Base-by-base conservation (phyloP, 257 asterid genomes). In the Primulina eburnea region DNA sequence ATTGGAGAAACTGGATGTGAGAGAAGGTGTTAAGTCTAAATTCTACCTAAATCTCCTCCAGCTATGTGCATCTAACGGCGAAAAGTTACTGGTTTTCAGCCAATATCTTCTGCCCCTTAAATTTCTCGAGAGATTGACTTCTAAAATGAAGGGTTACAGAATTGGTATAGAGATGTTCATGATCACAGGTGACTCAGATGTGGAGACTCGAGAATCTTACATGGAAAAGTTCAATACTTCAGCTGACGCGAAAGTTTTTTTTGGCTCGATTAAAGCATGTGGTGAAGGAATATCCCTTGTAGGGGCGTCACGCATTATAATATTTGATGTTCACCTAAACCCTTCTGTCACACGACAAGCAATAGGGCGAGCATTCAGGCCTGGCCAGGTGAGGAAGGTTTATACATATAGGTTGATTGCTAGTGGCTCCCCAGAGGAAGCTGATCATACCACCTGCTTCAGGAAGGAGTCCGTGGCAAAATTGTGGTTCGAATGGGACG, bases 401-500 rank as follows among this genome's bases (percentile, higher is more conserved):
- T 89, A 82, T 28, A 74, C 81, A 2, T 91, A 94, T 62, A 86
- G 97, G 65, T 62, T 94, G 85, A 82, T 94, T 17, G 92, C 97
- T 8, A 67, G 82, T 57, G 88, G 73, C 29, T 85, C 99, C 12
- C 96, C 97, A 0, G 97, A 94, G 73, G 86, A 86, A 73, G 93
- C 84, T 55, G 97, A 94, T 76, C 99, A 94, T 29, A 32, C 71
- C 10, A 86, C 97, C 17, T 94, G 99, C 87, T 94, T 91, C 77
- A 81, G 71, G 80, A 94, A 94, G 82, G 99, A 94, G 73, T 87
- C 91, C 24, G 90, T 94, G 26, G 83, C 99, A 7, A 94, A 90
- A 80, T 70, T 94, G 90, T 94, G 99, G 99, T 94, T 94, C 17
- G 99, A 90, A 70, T 94, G 98, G 98, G 92, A 91, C 18, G 90